Conservation (phyloP, 1,284 basidiomycete genomes). For the Ustilago nuda region DNA sequence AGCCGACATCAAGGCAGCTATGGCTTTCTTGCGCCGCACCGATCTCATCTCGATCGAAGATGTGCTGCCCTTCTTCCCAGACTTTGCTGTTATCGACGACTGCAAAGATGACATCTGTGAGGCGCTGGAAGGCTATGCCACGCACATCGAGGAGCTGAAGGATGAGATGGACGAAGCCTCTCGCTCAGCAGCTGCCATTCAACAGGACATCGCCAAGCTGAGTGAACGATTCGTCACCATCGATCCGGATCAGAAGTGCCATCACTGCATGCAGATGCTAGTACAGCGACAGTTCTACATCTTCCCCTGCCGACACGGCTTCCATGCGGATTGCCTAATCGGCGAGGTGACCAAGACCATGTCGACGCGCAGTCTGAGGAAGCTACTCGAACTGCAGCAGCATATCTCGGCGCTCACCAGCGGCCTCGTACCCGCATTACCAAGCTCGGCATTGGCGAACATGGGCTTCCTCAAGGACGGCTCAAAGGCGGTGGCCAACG, state of each 20-base stretch:
- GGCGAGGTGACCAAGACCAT: slow-evolving; percentile 63
- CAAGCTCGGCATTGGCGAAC: slow-evolving; percentile 34
- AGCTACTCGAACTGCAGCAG: slow-evolving; percentile 63
- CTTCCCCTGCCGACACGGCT: slow-evolving; percentile 95
- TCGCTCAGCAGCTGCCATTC: slow-evolving; percentile 89
- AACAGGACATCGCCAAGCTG: slow-evolving; percentile 86
- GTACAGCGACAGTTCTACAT: slow-evolving; percentile 94
- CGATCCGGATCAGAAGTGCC: slow-evolving; percentile 87
- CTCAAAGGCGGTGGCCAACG: slow-evolving; percentile 32
- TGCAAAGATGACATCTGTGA: slow-evolving; percentile 99
- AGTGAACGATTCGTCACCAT: slow-evolving; percentile 93
- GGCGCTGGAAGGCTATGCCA: slow-evolving; percentile 92
- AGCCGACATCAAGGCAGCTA: slow-evolving; percentile 98
- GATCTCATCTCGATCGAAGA: slow-evolving; percentile 97
- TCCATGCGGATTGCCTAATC: slow-evolving; percentile 69
- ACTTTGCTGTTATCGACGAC: slow-evolving; percentile 98
- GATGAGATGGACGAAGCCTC: slow-evolving; percentile 97
- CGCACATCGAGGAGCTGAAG: slow-evolving; percentile 89
- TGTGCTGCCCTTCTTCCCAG: slow-evolving; percentile 98
- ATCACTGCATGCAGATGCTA: slow-evolving; percentile 80
- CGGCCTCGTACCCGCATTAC: slow-evolving; percentile 41
- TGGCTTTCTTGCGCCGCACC: slow-evolving; percentile 93
- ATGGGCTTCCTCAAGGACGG: slow-evolving; percentile 45
- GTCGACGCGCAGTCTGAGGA: slow-evolving; percentile 58
- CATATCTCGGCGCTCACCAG: slow-evolving; percentile 45